Conservation (phyloP, 2,329 filamentous ascomycete genomes). For the Gaeumannomyces sp. region DNA sequence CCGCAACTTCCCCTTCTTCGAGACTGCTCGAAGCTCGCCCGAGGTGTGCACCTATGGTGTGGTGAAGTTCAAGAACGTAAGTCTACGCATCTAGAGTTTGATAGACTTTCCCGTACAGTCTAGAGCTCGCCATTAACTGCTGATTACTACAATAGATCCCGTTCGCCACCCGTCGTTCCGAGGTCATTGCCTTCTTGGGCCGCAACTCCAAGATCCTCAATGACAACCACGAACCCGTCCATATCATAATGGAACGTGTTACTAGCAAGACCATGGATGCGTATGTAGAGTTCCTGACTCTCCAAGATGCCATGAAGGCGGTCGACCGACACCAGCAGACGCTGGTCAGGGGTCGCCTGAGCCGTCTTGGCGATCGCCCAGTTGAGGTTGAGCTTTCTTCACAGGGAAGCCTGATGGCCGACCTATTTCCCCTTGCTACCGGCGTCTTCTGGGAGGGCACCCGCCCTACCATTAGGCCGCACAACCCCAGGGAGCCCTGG, state of each 20-base stretch:
- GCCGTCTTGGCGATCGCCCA: conserved; percentile 50
- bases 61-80: conserved; percentile 44
- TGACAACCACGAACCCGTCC: conserved; percentile 49
- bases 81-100: conserved; percentile 18
- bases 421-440: conserved; percentile 53
- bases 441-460: conserved; percentile 50
- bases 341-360: conserved; percentile 31
- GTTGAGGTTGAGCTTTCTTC: conserved; percentile 52
- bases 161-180: conserved; percentile 44
- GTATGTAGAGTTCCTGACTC: conserved; percentile 50
- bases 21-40: conserved; percentile 26
- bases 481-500: conserved; percentile 35
- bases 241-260: conserved; percentile 60
- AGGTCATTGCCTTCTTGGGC: conserved; percentile 54
- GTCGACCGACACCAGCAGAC: conserved; percentile 42
- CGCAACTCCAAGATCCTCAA: conserved; percentile 49
- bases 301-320: conserved; percentile 46
- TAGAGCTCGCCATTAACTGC: neutral
- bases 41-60: conserved; percentile 32
- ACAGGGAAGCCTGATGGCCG: conserved; percentile 51
- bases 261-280: conserved; percentile 57
- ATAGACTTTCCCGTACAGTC: neutral
- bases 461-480: conserved; percentile 33
- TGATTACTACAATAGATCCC: conserved; percentile 39
- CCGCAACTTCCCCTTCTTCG: conserved; percentile 40